Evolutionary conservation across 805 yeast genomes (phyloP), one percentile per base, ranked within the genome.

Genomic region (Teunomyces pallodes): DNA sequence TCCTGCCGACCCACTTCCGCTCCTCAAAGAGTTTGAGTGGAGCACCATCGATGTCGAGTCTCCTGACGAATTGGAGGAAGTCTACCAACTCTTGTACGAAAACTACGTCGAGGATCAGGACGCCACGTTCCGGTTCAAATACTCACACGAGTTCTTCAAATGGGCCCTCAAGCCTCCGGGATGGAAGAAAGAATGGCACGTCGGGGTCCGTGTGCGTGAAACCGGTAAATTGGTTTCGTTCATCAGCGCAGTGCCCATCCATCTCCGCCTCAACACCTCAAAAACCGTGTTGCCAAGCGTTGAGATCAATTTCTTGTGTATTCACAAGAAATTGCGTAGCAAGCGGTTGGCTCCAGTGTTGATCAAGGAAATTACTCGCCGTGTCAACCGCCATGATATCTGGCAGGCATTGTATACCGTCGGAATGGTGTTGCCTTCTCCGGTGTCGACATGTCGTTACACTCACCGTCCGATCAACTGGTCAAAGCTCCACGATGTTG

Each of bases 401-500:
- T 94, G 97, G 96, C 97, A 91, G 66, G 99, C 98, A 0, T 77
- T 94, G 51, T 90, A 89, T 68, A 92, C 99, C 8, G 96, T 92
- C 0, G 99, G 98, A 9, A 82, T 84, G 2, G 84, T 90, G 2
- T 75, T 94, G 48, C 99, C 99, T 17, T 83, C 91, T n/a, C 99
- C 99, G 0, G 81, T 92, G 4, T 74, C 96, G 9, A 83, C 89
- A 2, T 85, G 95, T 64, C 80, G 97, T 51, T 94, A 94, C 66
- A 86, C 87, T 36, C 99, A 94, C 69, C 86, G 99, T 58, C 95
- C 97, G 1, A 72, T 94, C 54, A 87, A 94, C 63, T 94, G 99
- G 98, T 71, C 82, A 10, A 92, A 89, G 61, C 76, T 94, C 20
- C 75, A 87, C 60, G 96, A 90, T 46, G 96, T 90, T 47, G 97